phyloP scores from a whole-genome alignment of 371 early-diverging fungal species.

The Mucor ambiguus region DNA sequence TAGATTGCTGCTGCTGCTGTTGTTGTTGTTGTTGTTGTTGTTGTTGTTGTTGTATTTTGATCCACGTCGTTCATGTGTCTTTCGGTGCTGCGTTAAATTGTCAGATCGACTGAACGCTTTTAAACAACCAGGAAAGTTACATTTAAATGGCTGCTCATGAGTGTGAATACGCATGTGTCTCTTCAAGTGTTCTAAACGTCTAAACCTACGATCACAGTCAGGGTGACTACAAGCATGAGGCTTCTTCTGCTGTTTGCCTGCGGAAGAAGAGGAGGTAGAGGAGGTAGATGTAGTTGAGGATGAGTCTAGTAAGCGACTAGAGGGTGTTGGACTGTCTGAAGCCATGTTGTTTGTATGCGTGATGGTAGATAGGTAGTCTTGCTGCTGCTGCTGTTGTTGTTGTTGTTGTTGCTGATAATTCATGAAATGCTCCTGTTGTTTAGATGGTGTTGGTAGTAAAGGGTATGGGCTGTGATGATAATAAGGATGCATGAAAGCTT shows the following conservation, averaged over 20 bases:
- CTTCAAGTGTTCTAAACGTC: conserved; percentile 87
- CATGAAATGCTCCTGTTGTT: conserved; percentile 11
- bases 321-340: conserved; percentile 5
- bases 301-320: not conserved
- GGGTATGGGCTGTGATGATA: conserved; percentile 21
- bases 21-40: conserved; percentile 10
- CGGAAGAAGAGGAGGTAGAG: conserved; percentile 17
- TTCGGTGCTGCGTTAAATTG: conserved; percentile 65
- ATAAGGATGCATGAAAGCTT: conserved; percentile 5
- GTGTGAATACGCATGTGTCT: conserved; percentile 89
- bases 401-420: conserved; percentile 13
- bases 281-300: conserved; percentile 1
- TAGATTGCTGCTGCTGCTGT: conserved; percentile 4
- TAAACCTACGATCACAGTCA: conserved; percentile 63
- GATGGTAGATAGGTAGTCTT: conserved; percentile 6
- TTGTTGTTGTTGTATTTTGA: conserved; percentile 20
- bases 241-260: conserved; percentile 28
- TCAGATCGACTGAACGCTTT: conserved; percentile 85
- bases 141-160: conserved; percentile 79
- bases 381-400: conserved; percentile 7
- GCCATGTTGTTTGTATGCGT: not conserved
- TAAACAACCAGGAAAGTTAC: conserved; percentile 69
- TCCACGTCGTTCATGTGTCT: conserved; percentile 58
- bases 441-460: conserved; percentile 22
- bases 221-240: conserved; percentile 60